These are phyloP conservation scores for Xerocomus minutiporus DNA, from an alignment of 1,284 basidiomycete species.

Conservation along the genomic window DNA sequence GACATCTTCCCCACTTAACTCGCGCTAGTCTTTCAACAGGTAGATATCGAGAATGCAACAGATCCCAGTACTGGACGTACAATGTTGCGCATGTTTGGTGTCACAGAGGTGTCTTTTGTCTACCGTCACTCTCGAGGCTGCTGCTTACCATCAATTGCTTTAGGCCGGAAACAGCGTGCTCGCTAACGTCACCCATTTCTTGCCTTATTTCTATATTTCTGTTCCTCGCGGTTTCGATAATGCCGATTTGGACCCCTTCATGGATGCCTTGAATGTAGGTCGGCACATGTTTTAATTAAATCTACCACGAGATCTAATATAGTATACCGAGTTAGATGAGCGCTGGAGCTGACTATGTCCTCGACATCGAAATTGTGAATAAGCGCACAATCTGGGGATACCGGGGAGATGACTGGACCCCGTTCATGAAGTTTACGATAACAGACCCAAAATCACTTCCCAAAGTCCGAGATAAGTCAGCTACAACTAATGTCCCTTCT, in stretches of 20 bases:
- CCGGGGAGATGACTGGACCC: constrained; percentile 68
- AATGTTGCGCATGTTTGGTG: constrained; percentile 78
- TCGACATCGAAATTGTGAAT: constrained; percentile 56
- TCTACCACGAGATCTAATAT: constrained; percentile 3
- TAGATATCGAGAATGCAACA: constrained; percentile 78
- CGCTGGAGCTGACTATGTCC: constrained; percentile 40
- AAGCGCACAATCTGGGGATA: constrained; percentile 85
- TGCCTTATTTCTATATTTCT: constrained; percentile 89
- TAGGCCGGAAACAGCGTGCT: constrained; percentile 86
- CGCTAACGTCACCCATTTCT: constrained; percentile 73
- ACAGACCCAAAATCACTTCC: constrained; percentile 72
- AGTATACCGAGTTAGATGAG: constrained; percentile 25
- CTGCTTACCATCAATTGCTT: constrained; percentile 7
- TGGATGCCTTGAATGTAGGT: constrained; percentile 74
- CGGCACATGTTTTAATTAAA: neutral
- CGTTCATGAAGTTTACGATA: constrained; percentile 82
- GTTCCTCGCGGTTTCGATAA: constrained; percentile 77
- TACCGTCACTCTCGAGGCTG: neutral
- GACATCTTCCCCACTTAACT: constrained; percentile 1
- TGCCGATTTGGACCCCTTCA: constrained; percentile 64
- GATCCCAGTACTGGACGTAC: constrained; percentile 45
- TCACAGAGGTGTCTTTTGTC: constrained; percentile 63
- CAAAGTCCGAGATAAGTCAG: constrained; percentile 83
- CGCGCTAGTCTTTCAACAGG: constrained; percentile 82
- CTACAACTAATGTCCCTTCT: neutral